Evolutionary conservation across 768 basidiomycete genomes (phyloP).

Genomic region (Tricholoma matsutake): DNA sequence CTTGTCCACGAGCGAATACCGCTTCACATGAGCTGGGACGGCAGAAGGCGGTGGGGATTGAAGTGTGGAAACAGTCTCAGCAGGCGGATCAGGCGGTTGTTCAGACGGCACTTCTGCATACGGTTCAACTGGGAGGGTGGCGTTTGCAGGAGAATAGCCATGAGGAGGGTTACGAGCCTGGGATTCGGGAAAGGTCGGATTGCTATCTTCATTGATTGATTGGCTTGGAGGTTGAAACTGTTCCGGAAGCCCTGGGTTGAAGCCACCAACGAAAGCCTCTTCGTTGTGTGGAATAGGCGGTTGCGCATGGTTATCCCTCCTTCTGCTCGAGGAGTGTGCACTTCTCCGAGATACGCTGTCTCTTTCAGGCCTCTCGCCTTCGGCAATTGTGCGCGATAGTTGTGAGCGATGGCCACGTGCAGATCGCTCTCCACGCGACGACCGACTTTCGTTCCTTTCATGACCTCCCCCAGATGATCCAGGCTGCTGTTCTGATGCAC

Average conservation of each 20-base stretch:
- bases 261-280: conserved; percentile 52
- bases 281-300: conserved; percentile 27
- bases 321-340: conserved; percentile 37
- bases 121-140: conserved; percentile 3
- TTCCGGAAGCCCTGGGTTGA: conserved; percentile 27
- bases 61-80: conserved; percentile 12
- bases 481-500: conserved; percentile 43
- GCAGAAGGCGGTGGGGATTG: conserved; percentile 20
- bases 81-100: conserved; percentile 4
- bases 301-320: conserved; percentile 30
- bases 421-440: conserved; percentile 46
- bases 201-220: conserved; percentile 15
- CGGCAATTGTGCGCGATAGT: conserved; percentile 38
- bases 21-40: conserved; percentile 69
- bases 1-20: conserved; percentile 77
- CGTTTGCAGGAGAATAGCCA: conserved; percentile 4
- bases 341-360: conserved; percentile 38
- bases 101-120: conserved; percentile 5
- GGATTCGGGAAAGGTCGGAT: conserved; percentile 6
- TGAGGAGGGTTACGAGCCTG: conserved; percentile 9
- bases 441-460: conserved; percentile 56
- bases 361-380: conserved; percentile 39
- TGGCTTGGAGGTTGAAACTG: conserved; percentile 10
- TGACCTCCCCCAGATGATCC: conserved; percentile 29
- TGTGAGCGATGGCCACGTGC: conserved; percentile 50